Evolutionary conservation across 2,329 filamentous ascomycete species (phyloP), one percentile per base, ranked within the genome.

Genomic region (Achaetomium macrosporum): DNA sequence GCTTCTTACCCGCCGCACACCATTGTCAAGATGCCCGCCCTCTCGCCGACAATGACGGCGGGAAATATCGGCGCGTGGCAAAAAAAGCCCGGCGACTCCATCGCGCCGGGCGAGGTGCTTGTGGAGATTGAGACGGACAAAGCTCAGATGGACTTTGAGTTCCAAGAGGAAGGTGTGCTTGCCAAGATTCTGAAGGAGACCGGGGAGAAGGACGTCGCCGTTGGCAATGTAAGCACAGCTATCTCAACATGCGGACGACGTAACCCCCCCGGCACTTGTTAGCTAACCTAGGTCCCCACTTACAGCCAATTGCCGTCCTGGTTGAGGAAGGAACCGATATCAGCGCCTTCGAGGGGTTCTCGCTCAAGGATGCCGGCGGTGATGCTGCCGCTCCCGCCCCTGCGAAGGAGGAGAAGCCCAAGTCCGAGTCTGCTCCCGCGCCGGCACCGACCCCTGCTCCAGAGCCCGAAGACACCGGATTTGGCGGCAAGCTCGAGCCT

Each of bases 61-160:
- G 93, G 93, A 70, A 96, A 95, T 77, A 95, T 99, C 72, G 95
- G 93, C 65, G 77, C 84, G 60, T 99, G 93, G 93, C 90, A 97
- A 78, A 99, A 97, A 83, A 95, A 96, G 78, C 79, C 84, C 62
- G 93, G 93, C 68, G 93, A 99, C 72, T 68, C 77, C 58, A 85
- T 99, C 71, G 77, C 82, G 54, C 91, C 95, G 48, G 93, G 93
- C 70, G 93, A 99, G 70, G 93, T 99, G 43, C 77, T 99, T 63
- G 91, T 96, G 63, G 91, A 96, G 79, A 96, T 97, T 66, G 93
- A 99, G 82, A 99, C 93, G 65, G 93, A 99, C 76, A 99, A 99
- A 82, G 93, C 93, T 60, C 93, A 97, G 78, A 99, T 99, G 93
- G 93, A 99, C 78, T 97, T 99, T 71, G 93, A 99, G 75, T 97